A percentile compares a stretch with the other conserved stretches of the same genome.
phyloP scores from a whole-genome alignment of 2,329 filamentous ascomycete genomes.

The Paraphoma sp. region DNA sequence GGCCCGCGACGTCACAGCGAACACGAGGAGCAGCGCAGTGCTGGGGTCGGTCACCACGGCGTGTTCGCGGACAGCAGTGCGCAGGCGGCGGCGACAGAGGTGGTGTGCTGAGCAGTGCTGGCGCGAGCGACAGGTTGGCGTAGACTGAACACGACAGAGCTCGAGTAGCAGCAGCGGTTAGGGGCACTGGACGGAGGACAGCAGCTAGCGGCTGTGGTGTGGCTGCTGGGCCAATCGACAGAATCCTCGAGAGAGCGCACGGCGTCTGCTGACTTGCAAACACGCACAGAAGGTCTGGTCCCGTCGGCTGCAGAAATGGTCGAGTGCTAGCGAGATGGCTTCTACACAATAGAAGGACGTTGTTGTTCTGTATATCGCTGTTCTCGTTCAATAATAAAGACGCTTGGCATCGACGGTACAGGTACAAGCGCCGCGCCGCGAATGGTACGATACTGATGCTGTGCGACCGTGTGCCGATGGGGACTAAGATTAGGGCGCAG shows the following conservation, averaged over 20 bases:
- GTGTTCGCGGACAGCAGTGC: constrained; percentile 13
- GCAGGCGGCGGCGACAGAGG: constrained; percentile 4
- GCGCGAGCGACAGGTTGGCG: constrained; percentile 18
- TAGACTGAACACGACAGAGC: constrained; percentile 22
- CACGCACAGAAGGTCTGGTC: constrained; percentile 6
- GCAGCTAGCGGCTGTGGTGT: constrained; percentile 29
- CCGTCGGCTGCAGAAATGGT: constrained; percentile 11
- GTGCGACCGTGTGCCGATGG: constrained; percentile 11
- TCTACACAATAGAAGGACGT: constrained; percentile 2
- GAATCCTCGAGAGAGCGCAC: constrained; percentile 27
- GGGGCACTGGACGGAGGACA: constrained; percentile 27
- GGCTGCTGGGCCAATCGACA: constrained; percentile 31
- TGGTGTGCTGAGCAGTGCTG: constrained; percentile 12
- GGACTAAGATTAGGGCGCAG: neutral
- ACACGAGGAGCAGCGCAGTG: constrained; percentile 10
- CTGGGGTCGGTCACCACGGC: constrained; percentile 9
- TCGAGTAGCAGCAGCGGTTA: constrained; percentile 22
- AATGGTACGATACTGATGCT: constrained; percentile 16
- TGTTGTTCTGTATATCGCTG: constrained; percentile 14
- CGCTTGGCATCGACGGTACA: constrained; percentile 25
- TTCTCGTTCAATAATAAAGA: constrained; percentile 29
- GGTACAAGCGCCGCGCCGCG: constrained; percentile 21
- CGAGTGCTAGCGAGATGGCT: constrained; percentile 12
- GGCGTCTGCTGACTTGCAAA: constrained; percentile 33
- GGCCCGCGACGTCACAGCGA: constrained; percentile 24